Evolutionary conservation across 176 grass and related monocot genomes (phyloP).

Genomic region (Ananas comosus): DNA sequence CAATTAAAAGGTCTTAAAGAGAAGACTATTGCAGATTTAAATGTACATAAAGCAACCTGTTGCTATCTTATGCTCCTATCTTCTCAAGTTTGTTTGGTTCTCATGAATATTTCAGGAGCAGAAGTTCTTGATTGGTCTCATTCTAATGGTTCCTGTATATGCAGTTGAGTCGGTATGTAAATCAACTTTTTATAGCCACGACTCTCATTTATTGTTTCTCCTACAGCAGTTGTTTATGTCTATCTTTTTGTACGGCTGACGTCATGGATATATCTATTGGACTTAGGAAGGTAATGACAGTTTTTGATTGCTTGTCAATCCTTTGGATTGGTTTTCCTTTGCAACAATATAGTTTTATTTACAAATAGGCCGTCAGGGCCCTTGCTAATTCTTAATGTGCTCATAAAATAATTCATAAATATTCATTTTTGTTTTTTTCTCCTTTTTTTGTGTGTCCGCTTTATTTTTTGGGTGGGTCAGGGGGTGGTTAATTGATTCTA

Average conservation of each 20-base stretch:
- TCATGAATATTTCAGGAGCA: conserved; percentile 65
- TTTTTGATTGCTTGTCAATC: no score
- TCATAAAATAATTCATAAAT: no score
- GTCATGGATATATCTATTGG: conserved; percentile 5
- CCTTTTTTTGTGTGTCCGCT: no score
- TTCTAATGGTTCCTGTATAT: conserved; percentile 98
- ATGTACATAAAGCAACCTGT: conserved; percentile 1
- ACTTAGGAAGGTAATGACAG: background rate
- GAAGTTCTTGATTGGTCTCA: conserved; percentile 95
- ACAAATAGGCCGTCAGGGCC: no score
- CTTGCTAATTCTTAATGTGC: no score
- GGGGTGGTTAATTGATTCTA: no score
- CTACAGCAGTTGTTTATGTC: background rate
- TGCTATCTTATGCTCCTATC: conserved; percentile 1
- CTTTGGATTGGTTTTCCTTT: no score
- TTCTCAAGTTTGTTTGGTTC: conserved; percentile 16
- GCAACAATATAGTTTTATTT: no score
- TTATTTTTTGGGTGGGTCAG: no score
- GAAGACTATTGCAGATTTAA: background rate
- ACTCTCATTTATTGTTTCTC: background rate
- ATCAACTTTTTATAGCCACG: background rate
- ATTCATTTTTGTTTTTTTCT: no score
- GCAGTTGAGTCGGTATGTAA: conserved; percentile 90
- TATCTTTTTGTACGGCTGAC: conserved; percentile 10
- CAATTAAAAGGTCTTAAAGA: conserved; percentile 1